These are phyloP conservation scores for Pythium volutum DNA, from an alignment of 352 stramenopile species.

Conservation along the genomic window DNA sequence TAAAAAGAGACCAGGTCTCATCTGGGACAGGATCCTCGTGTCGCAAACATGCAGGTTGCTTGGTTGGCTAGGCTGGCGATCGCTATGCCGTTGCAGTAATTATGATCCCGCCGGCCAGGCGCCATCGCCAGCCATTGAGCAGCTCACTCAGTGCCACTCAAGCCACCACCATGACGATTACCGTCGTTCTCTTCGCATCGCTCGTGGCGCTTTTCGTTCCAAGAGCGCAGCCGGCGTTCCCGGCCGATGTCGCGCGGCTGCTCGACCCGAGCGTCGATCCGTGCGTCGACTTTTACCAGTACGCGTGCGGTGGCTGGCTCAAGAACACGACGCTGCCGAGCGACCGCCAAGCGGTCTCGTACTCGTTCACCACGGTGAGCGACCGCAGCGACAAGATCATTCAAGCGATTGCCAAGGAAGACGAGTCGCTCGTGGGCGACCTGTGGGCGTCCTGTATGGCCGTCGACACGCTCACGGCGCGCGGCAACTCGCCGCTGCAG, in stretches of 20 bases:
- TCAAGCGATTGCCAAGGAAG: constrained; percentile 24
- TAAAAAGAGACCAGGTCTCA: no score
- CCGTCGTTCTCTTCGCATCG: not conserved
- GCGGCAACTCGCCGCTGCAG: constrained; percentile 16
- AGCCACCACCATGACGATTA: not conserved
- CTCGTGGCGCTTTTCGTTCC: not conserved
- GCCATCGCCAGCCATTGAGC: no score
- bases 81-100: no score
- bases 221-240: constrained; percentile 10
- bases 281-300: constrained; percentile 28
- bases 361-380: constrained; percentile 27
- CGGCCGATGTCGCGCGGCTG: constrained; percentile 12
- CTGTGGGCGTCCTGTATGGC: constrained; percentile 24
- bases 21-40: not conserved
- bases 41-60: not conserved
- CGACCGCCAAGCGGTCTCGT: constrained; percentile 23
- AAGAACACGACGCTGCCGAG: constrained; percentile 24
- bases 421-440: constrained; percentile 31
- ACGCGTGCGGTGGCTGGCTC: constrained; percentile 32
- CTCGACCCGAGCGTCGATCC: constrained; percentile 27
- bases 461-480: constrained; percentile 2
- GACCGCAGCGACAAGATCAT: constrained; percentile 26
- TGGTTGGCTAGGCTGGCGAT: no score
- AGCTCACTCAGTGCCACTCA: not conserved
- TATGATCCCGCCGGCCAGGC: no score